Evolutionary conservation across 2,329 filamentous ascomycete genomes (phyloP).

Genomic region (Arthrocladium fulminans): DNA sequence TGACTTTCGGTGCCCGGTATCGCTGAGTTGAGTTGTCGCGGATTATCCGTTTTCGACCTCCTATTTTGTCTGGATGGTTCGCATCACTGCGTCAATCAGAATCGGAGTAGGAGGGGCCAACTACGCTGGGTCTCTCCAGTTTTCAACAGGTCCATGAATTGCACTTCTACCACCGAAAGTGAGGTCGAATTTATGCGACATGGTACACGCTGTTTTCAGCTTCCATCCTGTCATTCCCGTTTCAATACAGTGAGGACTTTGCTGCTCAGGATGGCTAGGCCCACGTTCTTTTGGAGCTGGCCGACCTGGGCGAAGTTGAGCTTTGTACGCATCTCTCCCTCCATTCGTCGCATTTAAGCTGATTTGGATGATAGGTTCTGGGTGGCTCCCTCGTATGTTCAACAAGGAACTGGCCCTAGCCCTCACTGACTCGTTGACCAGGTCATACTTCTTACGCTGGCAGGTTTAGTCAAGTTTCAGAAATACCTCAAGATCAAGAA

Average conservation of each 20-base stretch:
- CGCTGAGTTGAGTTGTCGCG: background rate
- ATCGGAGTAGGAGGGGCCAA: background rate
- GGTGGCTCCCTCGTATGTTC: conserved; percentile 13
- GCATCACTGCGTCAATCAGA: background rate
- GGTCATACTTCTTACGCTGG: conserved; percentile 53
- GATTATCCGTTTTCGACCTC: background rate
- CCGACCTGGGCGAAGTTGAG: conserved; percentile 20
- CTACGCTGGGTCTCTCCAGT: background rate
- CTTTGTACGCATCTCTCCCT: conserved; percentile 16
- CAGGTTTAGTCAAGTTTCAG: conserved; percentile 53
- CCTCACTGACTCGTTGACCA: conserved; percentile 35
- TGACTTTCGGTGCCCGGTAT: too few species aligned
- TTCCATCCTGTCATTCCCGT: background rate
- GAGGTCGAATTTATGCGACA: background rate
- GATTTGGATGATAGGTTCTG: conserved; percentile 15
- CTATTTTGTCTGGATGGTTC: background rate
- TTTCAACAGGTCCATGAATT: background rate
- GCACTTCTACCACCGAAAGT: background rate
- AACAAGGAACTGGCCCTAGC: conserved; percentile 23
- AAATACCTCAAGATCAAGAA: conserved; percentile 49
- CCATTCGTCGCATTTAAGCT: background rate
- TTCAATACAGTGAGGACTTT: too few species aligned
- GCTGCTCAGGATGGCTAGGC: background rate
- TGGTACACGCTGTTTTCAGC: conserved; percentile 3
- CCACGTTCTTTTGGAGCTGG: conserved; percentile 19